These are phyloP conservation scores for Fistulinella prunicolor DNA, from an alignment of 768 basidiomycete genomes.

Conservation along the genomic window DNA sequence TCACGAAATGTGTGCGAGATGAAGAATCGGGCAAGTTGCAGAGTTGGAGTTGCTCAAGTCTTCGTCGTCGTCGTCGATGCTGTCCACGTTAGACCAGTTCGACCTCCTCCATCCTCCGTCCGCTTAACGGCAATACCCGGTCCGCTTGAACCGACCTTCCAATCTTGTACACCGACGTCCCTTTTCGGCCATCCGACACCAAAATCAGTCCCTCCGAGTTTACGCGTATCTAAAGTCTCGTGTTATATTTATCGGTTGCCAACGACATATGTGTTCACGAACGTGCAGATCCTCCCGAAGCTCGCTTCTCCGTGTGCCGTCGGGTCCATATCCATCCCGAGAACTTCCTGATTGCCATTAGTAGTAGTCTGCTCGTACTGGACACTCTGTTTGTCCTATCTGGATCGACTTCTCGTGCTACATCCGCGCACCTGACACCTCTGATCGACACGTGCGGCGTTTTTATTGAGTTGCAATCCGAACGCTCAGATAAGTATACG, in stretches of 20 bases:
- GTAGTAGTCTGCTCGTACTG: too few species aligned
- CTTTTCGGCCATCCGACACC: constrained; percentile 7
- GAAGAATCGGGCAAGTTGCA: too few species aligned
- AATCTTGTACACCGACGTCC: constrained; percentile 7
- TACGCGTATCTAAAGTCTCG: background rate
- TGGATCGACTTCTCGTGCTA: too few species aligned
- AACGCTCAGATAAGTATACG: too few species aligned
- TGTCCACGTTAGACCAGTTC: background rate
- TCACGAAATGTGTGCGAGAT: background rate
- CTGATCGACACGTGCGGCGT: constrained; percentile 2
- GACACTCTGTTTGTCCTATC: too few species aligned
- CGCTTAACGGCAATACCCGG: constrained; percentile 20
- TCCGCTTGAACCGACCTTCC: constrained; percentile 13
- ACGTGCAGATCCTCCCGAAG: constrained; percentile 8
- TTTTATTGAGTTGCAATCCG: background rate
- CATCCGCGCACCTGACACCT: background rate
- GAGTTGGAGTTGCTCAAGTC: background rate
- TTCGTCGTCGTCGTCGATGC: constrained; percentile 1
- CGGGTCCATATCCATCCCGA: constrained; percentile 18
- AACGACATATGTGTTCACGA: constrained; percentile 6
- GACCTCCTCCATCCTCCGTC: background rate
- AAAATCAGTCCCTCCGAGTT: constrained; percentile 5
- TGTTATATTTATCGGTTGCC: background rate
- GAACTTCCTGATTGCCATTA: constrained; percentile 10
- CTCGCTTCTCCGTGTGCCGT: background rate